Conservation (phyloP, 192 early-diverging fungal species). For the Umbelopsis sp. region DNA sequence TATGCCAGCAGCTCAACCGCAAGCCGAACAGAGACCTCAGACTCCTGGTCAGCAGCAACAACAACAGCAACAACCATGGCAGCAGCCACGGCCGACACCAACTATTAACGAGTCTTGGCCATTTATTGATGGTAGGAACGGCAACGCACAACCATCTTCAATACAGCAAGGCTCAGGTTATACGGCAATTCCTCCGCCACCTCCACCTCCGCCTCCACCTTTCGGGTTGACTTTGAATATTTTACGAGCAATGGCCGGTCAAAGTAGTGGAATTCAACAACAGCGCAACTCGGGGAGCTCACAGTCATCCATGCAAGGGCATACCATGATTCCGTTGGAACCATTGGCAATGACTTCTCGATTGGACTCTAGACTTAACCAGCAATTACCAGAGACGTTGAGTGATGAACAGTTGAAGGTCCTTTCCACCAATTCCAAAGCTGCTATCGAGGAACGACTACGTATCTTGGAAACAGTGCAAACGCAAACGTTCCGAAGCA, state of each 20-base stretch:
- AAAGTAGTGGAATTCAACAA: neutral
- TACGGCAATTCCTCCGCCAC: constrained; percentile 5
- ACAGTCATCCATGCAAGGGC: neutral
- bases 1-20: neutral
- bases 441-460: constrained; percentile 66
- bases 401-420: constrained; percentile 59
- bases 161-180: constrained; percentile 1
- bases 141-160: neutral
- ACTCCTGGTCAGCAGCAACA: constrained; percentile 13
- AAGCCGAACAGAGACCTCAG: constrained; percentile 21
- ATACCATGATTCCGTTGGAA: constrained; percentile 5
- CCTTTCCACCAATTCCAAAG: constrained; percentile 58
- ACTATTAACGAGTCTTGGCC: constrained; percentile 2
- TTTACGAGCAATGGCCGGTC: neutral
- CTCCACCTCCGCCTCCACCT: neutral
- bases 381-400: constrained; percentile 11
- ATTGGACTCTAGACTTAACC: neutral
- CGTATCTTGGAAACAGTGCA: constrained; percentile 65
- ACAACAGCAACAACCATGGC: constrained; percentile 7
- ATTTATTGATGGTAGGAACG: constrained; percentile 1
- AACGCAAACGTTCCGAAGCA: constrained; percentile 56
- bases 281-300: neutral
- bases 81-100: neutral
- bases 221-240: neutral
- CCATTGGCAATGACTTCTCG: constrained; percentile 40